Evolutionary conservation across 768 basidiomycete species (phyloP), one percentile per base, ranked within the genome.

Genomic region (Serendipita sp.): DNA sequence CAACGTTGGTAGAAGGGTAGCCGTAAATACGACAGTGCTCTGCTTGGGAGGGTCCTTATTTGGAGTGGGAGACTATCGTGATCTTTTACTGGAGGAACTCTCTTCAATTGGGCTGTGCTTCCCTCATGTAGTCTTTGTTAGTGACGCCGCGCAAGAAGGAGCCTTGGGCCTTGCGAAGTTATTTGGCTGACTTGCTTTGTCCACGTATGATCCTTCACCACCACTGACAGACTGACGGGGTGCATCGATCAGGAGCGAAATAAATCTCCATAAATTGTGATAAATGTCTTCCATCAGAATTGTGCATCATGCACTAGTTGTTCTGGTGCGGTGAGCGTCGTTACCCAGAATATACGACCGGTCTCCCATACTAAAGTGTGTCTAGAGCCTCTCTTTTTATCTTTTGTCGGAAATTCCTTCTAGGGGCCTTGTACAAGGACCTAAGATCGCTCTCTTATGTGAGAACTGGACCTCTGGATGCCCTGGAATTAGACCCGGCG

Each of bases 41-140:
- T 88, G 83, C 64, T 83, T 90, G 63, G 89, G 89, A 7, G 89
- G 89, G n/a, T 88, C 85, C 20, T 71, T 91, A 65, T 82, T 82
- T 2, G 82, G 85, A 2, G 71, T 88, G 1, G 76, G 79, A 61
- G 72, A 68, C 41, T 90, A 91, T 65, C 74, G 84, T 61, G 72
- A 78, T 26, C 64, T 80, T 33, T 68, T 82, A 7, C 67, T 87
- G 50, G 82, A 81, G 11, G 78, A 79, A 28, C 77, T 90, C 24
- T 75, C 71, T 61, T 69, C 75, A 66, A 74, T 74, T 53, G 86
- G 86, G 1, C 82, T 84, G 68, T 74, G 78, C 2, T 88, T 91
- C 73, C 76, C 75, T 62, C 75, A 81, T 66, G 81, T 86, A 56
- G 79, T 83, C 65, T 82, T 81, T 67, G 78, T 90, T 13, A 77